These are phyloP conservation scores for Euphorbia celastroides DNA, from an alignment of 441 rosid species.

Conservation along the genomic window DNA sequence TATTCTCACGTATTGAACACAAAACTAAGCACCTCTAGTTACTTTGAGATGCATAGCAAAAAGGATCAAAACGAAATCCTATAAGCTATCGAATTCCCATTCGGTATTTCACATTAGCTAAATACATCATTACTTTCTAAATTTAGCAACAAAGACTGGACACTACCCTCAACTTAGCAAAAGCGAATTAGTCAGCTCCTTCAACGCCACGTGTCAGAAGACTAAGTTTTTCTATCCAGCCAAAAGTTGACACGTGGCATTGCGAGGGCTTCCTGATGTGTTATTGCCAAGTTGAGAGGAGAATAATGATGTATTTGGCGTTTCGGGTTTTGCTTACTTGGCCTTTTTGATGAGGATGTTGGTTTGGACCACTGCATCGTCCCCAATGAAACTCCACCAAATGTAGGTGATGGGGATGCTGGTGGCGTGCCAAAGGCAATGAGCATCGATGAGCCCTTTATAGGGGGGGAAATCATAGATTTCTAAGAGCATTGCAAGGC, in stretches of 20 bases:
- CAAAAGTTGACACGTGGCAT: too few relatives aligned
- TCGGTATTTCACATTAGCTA: too few relatives aligned
- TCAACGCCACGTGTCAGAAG: too few relatives aligned
- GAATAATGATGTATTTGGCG: too few relatives aligned
- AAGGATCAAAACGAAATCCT: neutral
- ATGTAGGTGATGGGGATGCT: constrained; percentile 72
- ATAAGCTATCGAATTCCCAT: neutral
- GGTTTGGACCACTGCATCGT: constrained; percentile 66
- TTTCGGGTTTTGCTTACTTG: constrained; percentile 22
- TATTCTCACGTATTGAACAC: neutral
- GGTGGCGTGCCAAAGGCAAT: constrained; percentile 79
- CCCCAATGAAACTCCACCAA: constrained; percentile 95
- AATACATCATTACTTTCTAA: too few relatives aligned
- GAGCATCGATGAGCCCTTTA: constrained; percentile 70
- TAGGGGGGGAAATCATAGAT: constrained; percentile 86
- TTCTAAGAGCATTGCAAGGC: constrained; percentile 80
- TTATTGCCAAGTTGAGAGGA: too few relatives aligned
- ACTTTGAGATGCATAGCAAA: neutral
- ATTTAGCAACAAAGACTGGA: too few relatives aligned
- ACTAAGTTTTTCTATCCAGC: too few relatives aligned
- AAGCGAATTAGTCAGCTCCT: too few relatives aligned
- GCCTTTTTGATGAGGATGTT: constrained; percentile 47
- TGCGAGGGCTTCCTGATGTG: too few relatives aligned
- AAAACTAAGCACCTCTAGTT: neutral
- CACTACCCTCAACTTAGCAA: too few relatives aligned